These are phyloP conservation scores for Cinnamomum chago DNA, from an alignment of 164 flowering plant genomes.

Conservation along the genomic window DNA sequence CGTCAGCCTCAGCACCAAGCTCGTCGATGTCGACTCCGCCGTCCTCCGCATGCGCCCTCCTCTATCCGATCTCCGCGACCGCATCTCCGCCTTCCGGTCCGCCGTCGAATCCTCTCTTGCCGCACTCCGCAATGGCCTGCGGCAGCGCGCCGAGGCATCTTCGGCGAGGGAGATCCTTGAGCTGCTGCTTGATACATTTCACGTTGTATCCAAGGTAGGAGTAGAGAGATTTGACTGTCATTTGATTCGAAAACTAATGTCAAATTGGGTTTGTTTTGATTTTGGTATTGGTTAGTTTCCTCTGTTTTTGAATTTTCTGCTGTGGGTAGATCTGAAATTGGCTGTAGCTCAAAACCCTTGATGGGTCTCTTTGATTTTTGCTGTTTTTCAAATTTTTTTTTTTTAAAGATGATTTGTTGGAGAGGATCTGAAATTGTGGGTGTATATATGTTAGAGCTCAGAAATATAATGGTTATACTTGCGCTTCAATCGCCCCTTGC, in stretches of 20 bases:
- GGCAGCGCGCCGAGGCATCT: slow-evolving; percentile 72
- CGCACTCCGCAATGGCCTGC: slow-evolving; percentile 48
- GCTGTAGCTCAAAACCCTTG: too few species aligned
- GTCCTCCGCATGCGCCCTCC: slow-evolving; percentile 94
- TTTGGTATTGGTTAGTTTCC: neutral
- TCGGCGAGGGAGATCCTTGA: slow-evolving; percentile 76
- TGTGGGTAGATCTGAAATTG: too few species aligned
- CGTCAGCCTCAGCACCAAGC: slow-evolving; percentile 90
- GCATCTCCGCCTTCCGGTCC: slow-evolving; percentile 41
- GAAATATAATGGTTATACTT: too few species aligned
- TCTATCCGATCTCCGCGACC: slow-evolving; percentile 65
- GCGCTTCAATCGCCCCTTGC: too few species aligned
- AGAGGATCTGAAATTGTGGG: too few species aligned
- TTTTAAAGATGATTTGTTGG: too few species aligned
- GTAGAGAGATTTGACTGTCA: neutral
- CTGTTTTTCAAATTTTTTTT: too few species aligned
- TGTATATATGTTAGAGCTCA: too few species aligned
- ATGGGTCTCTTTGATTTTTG: too few species aligned
- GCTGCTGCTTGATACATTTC: slow-evolving; percentile 81
- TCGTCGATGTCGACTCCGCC: slow-evolving; percentile 80
- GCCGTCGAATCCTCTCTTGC: slow-evolving; percentile 24
- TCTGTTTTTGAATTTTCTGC: too few species aligned
- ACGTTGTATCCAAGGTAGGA: slow-evolving; percentile 87
- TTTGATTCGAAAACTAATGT: neutral
- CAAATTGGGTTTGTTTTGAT: neutral